Base-by-base conservation (phyloP, 441 rosid species). In the Erodium texanum region DNA sequence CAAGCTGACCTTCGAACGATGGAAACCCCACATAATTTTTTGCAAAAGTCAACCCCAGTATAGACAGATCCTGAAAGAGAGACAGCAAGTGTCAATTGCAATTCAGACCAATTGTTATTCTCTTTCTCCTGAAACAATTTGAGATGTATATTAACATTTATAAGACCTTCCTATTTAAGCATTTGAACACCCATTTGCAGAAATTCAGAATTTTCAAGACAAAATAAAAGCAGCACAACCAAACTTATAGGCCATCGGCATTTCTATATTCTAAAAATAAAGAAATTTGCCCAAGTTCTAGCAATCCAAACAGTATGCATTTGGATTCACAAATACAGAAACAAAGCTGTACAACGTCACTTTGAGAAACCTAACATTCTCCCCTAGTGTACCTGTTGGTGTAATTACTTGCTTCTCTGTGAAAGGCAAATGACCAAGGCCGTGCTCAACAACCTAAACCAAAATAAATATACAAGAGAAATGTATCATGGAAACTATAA, bases 31-130 rank as follows among this genome's bases (percentile, higher is more conserved):
- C 99, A 94, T 65, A 94, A 72, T 75, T 91, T 94, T 86, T 94
- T 91, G 87, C 99, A 94, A 78, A 94, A 94, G 77, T 91, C 96
- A 77, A 94, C 99, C 58, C 97, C 97, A 61, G 87, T 85, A 76
- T 94, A 94, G 62, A 85, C 72, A 1, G 96, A 86, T 34, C 87
- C 96, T 89, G 88, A 66, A 79, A 73, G 62, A 43, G 70, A 65
- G 71, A 43, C 36, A 66, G 69, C 63, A 71, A 19, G 16, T 5
- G 20, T 16, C 18, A 56, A 56, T 16, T 19, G 14, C 12, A 18
- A 22, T 19, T 20, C 10, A 56, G 62, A 19, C 20, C 24, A 19
- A 10, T 15, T 19, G 24, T 19, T 20, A 77, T 43, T 14, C 50
- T 12, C 50, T 43, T 43, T 43, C 11, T 43, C 50, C n/a, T 43